phyloP scores from a whole-genome alignment of 768 basidiomycete genomes.

The Tylopilus sp. region DNA sequence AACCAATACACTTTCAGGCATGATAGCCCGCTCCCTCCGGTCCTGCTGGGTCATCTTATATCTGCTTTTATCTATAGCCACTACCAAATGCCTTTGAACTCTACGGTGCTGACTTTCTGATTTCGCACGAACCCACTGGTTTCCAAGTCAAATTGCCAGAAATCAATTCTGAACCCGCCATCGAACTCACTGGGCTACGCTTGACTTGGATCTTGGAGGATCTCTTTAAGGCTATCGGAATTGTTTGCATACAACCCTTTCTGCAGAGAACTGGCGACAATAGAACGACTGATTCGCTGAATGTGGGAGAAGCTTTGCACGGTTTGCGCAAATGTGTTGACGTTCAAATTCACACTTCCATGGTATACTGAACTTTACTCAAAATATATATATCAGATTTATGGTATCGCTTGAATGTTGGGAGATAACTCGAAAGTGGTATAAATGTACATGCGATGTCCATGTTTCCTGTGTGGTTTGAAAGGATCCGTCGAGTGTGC shows the following conservation, averaged over 20 bases:
- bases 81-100: constrained; percentile 92
- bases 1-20: constrained; percentile 84
- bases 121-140: constrained; percentile 43
- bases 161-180: constrained; percentile 94
- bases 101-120: constrained; percentile 90
- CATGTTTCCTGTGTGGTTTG: constrained; percentile 10
- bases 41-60: neutral
- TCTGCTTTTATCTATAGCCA: constrained; percentile 43
- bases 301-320: constrained; percentile 48
- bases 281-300: constrained; percentile 35
- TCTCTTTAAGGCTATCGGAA: constrained; percentile 69
- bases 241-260: constrained; percentile 70
- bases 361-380: constrained; percentile 6
- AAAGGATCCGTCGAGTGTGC: neutral
- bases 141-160: constrained; percentile 78
- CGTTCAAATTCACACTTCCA: constrained; percentile 40
- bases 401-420: neutral
- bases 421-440: neutral
- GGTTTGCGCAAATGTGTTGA: constrained; percentile 70
- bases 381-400: neutral
- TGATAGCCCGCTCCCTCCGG: constrained; percentile 3
- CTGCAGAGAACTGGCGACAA: constrained; percentile 1
- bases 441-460: neutral
- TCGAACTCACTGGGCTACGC: constrained; percentile 85
- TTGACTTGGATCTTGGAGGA: constrained; percentile 79